Conservation (phyloP, 352 stramenopile genomes). For the Pythium monospermum region DNA sequence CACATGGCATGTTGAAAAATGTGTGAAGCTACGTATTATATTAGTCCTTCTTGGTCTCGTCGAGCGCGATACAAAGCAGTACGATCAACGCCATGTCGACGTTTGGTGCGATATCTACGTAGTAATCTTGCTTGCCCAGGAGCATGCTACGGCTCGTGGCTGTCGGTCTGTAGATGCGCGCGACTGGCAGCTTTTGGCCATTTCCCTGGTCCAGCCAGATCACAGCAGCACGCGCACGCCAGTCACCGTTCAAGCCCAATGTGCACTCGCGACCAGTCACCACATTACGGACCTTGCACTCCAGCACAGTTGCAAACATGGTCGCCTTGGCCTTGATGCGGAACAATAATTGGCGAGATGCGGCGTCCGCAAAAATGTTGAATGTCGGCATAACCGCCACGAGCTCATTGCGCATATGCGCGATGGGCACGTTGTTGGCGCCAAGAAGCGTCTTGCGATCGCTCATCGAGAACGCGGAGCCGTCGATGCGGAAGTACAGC, state of each 20-base stretch:
- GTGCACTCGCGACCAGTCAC: conserved; percentile 9
- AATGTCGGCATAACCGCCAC: conserved; percentile 20
- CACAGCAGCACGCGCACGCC: conserved; percentile 16
- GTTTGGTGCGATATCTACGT: conserved; percentile 25
- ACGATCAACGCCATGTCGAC: conserved; percentile 27
- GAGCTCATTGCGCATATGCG: conserved; percentile 18
- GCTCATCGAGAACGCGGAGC: conserved; percentile 13
- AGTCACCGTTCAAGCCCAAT: conserved; percentile 23
- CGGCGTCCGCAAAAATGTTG: conserved; percentile 16
- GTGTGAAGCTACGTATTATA: no score
- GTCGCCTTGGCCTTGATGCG: conserved; percentile 20
- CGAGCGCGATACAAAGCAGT: conserved; percentile 23
- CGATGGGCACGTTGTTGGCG: conserved; percentile 15
- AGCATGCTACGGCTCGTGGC: conserved; percentile 19
- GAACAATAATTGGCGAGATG: conserved; percentile 7
- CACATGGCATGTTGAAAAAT: no score
- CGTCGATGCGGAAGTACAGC: conserved; percentile 22
- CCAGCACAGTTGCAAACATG: conserved; percentile 13
- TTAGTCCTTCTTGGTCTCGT: conserved; percentile 23
- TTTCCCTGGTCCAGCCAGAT: conserved; percentile 23
- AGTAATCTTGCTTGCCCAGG: conserved; percentile 21
- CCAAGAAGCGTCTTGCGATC: conserved; percentile 26
- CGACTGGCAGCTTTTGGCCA: conserved; percentile 14
- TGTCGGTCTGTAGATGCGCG: conserved; percentile 22
- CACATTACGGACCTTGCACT: conserved; percentile 19